Evolutionary conservation across 495 filamentous ascomycete species (phyloP).

Genomic region (Usnea hakonensis): DNA sequence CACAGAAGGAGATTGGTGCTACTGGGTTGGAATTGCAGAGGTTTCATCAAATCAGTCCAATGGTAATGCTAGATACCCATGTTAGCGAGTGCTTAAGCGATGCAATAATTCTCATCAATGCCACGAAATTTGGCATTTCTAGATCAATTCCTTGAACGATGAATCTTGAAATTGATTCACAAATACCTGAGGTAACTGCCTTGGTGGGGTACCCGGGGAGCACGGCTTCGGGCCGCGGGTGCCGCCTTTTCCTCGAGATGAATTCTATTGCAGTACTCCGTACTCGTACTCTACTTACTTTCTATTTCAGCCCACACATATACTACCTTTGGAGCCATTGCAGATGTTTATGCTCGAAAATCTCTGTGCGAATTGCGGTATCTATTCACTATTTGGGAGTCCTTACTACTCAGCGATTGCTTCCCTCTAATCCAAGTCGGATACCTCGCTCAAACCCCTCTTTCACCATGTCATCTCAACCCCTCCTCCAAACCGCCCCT

Average conservation of each 20-base stretch:
- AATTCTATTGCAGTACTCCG: too few relatives aligned
- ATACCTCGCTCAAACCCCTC: background rate
- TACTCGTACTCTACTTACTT: too few relatives aligned
- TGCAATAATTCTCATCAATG: background rate
- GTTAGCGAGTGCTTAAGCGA: background rate
- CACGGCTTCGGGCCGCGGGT: background rate
- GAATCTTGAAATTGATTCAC: too few relatives aligned
- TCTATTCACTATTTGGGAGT: background rate
- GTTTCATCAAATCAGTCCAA: background rate
- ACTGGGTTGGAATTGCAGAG: background rate
- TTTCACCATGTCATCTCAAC: constrained; percentile 82
- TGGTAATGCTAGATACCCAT: background rate
- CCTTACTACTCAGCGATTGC: background rate
- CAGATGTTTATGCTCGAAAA: background rate
- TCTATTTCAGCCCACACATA: background rate
- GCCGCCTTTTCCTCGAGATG: background rate
- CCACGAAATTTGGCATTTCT: background rate
- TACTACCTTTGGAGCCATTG: background rate
- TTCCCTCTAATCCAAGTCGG: background rate
- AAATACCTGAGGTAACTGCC: too few relatives aligned
- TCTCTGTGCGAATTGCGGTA: background rate
- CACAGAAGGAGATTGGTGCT: background rate
- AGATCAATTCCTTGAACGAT: background rate
- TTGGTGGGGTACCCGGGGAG: background rate
- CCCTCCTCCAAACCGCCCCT: constrained; percentile 87